These are phyloP conservation scores for Calonectria ilicicola DNA, from an alignment of 2,329 filamentous ascomycete species.

Conservation along the genomic window DNA sequence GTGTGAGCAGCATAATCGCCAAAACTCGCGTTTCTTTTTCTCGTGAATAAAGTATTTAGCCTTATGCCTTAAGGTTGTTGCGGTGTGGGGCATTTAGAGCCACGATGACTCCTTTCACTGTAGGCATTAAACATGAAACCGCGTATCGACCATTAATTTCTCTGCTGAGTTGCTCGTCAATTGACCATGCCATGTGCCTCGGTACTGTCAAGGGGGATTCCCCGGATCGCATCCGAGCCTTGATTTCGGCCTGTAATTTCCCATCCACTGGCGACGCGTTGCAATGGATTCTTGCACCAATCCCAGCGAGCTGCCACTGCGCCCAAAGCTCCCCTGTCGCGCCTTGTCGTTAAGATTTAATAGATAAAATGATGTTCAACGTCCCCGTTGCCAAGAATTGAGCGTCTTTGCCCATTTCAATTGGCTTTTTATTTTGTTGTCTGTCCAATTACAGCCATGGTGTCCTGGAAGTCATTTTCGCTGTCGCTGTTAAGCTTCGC, in stretches of 20 bases:
- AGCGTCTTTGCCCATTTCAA: not conserved
- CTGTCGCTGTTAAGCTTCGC: constrained; percentile 14
- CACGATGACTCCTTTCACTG: not conserved
- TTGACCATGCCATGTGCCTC: constrained; percentile 1
- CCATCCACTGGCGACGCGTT: not conserved
- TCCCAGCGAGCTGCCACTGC: not conserved
- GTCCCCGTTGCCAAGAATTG: not conserved
- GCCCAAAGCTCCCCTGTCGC: not conserved
- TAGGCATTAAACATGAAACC: not conserved
- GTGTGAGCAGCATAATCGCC: no score
- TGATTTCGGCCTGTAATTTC: constrained; percentile 18
- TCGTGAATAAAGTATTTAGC: no score
- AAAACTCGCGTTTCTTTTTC: no score
- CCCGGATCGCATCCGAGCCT: constrained; percentile 13
- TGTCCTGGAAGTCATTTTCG: constrained; percentile 11
- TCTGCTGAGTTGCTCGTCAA: not conserved
- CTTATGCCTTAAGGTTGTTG: no score
- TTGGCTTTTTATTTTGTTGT: no score
- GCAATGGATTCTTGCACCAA: not conserved
- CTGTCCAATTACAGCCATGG: not conserved
- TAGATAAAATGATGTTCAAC: not conserved
- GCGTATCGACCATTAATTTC: not conserved
- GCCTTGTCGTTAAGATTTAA: not conserved
- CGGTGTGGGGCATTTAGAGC: no score
- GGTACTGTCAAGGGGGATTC: not conserved